A percentile compares a stretch with the other conserved stretches of the same genome.
Evolutionary conservation across 1,284 basidiomycete species (phyloP).

Genomic region (Cystobasidium pallidum): DNA sequence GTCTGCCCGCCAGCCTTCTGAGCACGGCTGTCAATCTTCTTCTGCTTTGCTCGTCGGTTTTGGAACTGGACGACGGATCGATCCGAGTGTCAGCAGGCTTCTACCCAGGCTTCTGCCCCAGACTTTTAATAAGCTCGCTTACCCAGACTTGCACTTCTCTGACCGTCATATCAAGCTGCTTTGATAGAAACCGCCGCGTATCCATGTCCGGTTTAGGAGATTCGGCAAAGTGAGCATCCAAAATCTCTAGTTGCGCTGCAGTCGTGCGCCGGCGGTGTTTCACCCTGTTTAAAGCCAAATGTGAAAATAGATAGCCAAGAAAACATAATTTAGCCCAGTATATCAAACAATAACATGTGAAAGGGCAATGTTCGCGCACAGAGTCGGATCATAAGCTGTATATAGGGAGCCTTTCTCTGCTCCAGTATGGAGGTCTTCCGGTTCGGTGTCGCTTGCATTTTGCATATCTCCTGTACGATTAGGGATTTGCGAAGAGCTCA

Average conservation of each 20-base stretch:
- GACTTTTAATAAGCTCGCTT: conserved; percentile 19
- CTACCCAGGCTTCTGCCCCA: no score
- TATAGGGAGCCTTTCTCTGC: not conserved
- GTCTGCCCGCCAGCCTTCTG: not conserved
- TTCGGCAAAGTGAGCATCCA: conserved; percentile 79
- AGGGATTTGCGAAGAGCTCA: no score
- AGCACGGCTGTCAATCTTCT: conserved; percentile 51
- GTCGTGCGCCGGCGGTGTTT: conserved; percentile 55
- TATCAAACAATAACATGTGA: no score
- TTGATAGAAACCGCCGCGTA: conserved; percentile 74
- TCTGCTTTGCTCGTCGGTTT: conserved; percentile 55
- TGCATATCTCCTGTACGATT: not conserved
- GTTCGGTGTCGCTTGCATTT: not conserved
- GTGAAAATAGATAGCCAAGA: not conserved
- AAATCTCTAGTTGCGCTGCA: conserved; percentile 59
- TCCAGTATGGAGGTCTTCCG: not conserved
- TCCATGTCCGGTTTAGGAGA: conserved; percentile 87
- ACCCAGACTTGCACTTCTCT: conserved; percentile 82
- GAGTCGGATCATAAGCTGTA: conserved; percentile 31
- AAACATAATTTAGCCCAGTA: no score
- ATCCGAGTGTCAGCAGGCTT: no score
- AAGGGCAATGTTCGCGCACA: no score
- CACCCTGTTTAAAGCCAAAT: conserved; percentile 45
- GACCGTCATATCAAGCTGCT: conserved; percentile 84
- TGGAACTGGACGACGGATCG: conserved; percentile 51